These are phyloP conservation scores for Teunomyces atbi DNA, from an alignment of 805 yeast genomes.

Conservation along the genomic window DNA sequence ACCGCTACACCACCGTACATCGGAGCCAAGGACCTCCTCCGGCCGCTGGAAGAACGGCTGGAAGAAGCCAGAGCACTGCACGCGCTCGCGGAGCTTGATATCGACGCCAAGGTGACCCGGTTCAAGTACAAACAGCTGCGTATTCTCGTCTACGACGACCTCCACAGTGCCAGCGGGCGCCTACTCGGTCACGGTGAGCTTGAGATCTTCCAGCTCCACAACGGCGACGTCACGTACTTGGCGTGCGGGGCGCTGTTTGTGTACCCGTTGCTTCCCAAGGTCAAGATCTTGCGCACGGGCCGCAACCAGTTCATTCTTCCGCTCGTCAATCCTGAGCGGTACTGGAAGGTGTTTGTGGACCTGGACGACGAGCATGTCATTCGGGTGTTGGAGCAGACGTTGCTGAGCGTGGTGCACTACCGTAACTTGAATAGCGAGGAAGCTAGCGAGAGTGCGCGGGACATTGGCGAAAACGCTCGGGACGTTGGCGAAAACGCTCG, in stretches of 20 bases:
- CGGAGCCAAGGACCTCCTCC: constrained; percentile 29
- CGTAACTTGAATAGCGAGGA: constrained; percentile 32
- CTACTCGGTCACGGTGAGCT: constrained; percentile 61
- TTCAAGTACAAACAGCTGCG: constrained; percentile 30
- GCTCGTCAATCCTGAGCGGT: constrained; percentile 70
- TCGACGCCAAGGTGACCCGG: constrained; percentile 38
- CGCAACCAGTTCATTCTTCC: constrained; percentile 56
- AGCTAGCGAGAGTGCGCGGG: constrained; percentile 3
- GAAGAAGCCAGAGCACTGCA: constrained; percentile 7
- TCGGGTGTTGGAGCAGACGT: constrained; percentile 31
- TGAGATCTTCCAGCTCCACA: constrained; percentile 58
- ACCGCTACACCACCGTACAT: constrained; percentile 11
- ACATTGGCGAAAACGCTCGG: background rate
- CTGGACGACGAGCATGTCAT: constrained; percentile 28
- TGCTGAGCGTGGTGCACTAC: constrained; percentile 41
- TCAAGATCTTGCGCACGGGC: constrained; percentile 54
- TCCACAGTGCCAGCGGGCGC: constrained; percentile 35
- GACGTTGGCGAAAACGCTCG: background rate
- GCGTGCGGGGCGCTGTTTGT: constrained; percentile 66
- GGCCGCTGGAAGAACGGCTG: constrained; percentile 4
- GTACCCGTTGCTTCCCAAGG: constrained; percentile 69
- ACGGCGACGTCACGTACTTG: constrained; percentile 56
- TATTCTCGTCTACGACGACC: constrained; percentile 38
- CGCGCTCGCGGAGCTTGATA: constrained; percentile 17
- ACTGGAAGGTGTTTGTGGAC: constrained; percentile 57